Conservation (phyloP, 2,329 filamentous ascomycete genomes). For the Penicillium thymicola region DNA sequence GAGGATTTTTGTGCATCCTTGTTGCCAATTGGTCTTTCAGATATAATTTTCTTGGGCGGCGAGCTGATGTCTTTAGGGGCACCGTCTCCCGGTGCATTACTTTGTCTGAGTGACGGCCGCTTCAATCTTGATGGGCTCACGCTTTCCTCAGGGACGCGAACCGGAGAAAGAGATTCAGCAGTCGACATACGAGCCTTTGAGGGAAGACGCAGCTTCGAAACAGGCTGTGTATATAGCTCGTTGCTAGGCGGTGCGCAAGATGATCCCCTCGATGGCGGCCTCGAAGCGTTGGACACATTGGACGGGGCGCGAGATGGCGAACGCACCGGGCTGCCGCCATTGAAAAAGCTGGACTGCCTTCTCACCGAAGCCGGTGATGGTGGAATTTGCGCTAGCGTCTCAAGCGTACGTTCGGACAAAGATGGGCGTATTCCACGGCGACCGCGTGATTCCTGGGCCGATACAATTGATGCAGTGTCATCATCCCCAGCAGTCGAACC, state of each 20-base stretch:
- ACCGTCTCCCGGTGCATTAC: constrained; percentile 12
- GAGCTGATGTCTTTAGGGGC: constrained; percentile 15
- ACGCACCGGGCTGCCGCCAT: constrained; percentile 57
- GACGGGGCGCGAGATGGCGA: constrained; percentile 63
- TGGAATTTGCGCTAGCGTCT: constrained; percentile 74
- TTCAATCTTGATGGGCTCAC: constrained; percentile 28
- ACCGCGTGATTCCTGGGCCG: constrained; percentile 20
- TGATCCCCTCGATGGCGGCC: constrained; percentile 42
- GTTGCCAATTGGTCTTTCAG: constrained; percentile 35
- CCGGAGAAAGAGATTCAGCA: constrained; percentile 21
- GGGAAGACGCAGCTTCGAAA: constrained; percentile 33
- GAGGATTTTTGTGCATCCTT: constrained; percentile 50
- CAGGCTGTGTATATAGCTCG: constrained; percentile 44
- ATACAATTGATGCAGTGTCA: constrained; percentile 4
- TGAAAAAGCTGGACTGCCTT: constrained; percentile 70
- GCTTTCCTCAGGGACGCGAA: constrained; percentile 14
- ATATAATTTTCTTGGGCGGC: constrained; percentile 15
- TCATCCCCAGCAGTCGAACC: constrained; percentile 9
- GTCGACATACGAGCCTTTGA: constrained; percentile 32
- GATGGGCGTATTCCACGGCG: constrained; percentile 29
- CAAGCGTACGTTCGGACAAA: constrained; percentile 77
- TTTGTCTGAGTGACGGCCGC: constrained; percentile 21
- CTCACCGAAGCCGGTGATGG: constrained; percentile 69
- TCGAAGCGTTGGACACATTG: constrained; percentile 50
- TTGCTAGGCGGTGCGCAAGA: constrained; percentile 54